These are phyloP conservation scores for Clarireedia hainanense DNA, from an alignment of 2,329 filamentous ascomycete genomes.

Conservation along the genomic window DNA sequence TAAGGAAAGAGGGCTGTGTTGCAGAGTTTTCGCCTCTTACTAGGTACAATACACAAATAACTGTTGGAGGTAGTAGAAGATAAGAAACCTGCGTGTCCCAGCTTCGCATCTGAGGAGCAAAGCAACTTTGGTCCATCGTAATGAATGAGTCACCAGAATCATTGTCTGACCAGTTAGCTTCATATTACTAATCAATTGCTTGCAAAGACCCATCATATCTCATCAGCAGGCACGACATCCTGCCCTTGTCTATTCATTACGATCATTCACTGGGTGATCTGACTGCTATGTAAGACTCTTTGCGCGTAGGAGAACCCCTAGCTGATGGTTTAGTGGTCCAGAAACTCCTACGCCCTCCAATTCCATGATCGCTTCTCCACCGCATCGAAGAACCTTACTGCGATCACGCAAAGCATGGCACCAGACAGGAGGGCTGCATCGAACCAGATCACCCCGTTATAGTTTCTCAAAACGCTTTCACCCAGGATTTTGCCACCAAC, in stretches of 20 bases:
- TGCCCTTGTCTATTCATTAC: too few relatives aligned
- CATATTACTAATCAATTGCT: too few relatives aligned
- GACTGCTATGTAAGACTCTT: too few relatives aligned
- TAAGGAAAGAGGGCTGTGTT: background rate
- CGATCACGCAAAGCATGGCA: conserved; percentile 33
- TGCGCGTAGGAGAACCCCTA: background rate
- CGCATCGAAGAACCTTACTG: conserved; percentile 36
- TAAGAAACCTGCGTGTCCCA: too few relatives aligned
- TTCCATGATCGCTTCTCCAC: conserved; percentile 33
- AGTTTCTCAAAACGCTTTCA: conserved; percentile 29
- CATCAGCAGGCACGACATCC: too few relatives aligned
- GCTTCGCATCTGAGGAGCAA: too few relatives aligned
- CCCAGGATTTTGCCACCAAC: conserved; percentile 37
- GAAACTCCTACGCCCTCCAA: conserved; percentile 30
- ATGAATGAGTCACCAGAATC: too few relatives aligned
- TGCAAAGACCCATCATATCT: too few relatives aligned
- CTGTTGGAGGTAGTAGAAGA: background rate
- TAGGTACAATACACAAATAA: background rate
- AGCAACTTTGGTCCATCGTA: too few relatives aligned
- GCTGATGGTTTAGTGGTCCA: background rate
- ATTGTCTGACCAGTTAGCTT: too few relatives aligned
- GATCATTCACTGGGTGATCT: too few relatives aligned
- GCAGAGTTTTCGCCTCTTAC: background rate
- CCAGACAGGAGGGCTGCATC: conserved; percentile 32
- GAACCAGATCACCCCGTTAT: conserved; percentile 32